Base-by-base conservation (phyloP, 2,329 filamentous ascomycete species). In the Exophiala oligosperma region DNA sequence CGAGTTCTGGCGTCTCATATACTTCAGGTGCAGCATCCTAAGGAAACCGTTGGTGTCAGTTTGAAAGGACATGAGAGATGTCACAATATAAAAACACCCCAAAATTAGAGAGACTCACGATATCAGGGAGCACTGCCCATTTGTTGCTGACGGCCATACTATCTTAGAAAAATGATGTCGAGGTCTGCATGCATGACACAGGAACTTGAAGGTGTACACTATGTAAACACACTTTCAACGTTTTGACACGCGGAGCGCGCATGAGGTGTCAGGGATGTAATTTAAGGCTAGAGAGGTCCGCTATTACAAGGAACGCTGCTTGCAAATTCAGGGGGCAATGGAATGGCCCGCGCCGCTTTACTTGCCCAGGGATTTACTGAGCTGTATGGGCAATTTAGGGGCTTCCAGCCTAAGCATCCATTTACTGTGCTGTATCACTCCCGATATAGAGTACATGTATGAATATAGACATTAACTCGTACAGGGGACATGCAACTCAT, bases 1-100 rank as follows among this genome's bases (percentile, higher is more conserved):
- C 93, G 65, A 97, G 79, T 56, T 96, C 92, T 65, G 93, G 92
- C 14, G 94, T 97, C 76, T 97, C 93, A 79, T 97, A 97, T 69
- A 96, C 91, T 71, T 97, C 94, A 65, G 92, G 92, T 28, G 92
- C 92, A 54, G 88, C 89, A 76, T 97, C 92, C 90, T 95, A 66
- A 53, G 29, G 29, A 24, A 35, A 21, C 23, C 29, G 38, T 53
- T 11, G 21, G 46, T 37, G 6, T 17, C 26, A 64, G 38, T 21
- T 32, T 26, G 17, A 17, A 17, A 17, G 17, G 17, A 17, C 17
- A 17, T 17, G 17, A 6, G 61, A 72, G 60, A 35, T 6, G 14
- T 17, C 9, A 40, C 21, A 21, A 17, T 17, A 17, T 17, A 17
- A 17, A 17, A 17, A 17, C 17, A 17, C 17, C 1, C 17, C 17